Evolutionary conservation across 768 basidiomycete species (phyloP).

Genomic region (Xerocomellus chrysenteron): DNA sequence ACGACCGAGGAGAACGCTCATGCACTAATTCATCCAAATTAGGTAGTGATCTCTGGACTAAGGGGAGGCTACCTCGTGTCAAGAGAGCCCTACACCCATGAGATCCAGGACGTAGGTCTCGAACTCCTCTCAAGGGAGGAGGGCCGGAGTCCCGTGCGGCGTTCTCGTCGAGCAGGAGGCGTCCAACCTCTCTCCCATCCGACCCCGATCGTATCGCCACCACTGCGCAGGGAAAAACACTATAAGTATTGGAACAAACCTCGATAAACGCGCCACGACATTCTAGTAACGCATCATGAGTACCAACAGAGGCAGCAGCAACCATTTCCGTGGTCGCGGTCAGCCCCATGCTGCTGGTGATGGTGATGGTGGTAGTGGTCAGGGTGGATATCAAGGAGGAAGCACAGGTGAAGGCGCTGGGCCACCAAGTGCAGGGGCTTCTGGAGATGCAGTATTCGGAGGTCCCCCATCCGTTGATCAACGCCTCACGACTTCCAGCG

Average conservation of each 20-base stretch:
- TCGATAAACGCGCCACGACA: not conserved
- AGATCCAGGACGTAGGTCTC: no score
- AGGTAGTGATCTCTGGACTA: slow-evolving; percentile 57
- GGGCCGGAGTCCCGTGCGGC: no score
- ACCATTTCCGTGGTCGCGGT: slow-evolving; percentile 20
- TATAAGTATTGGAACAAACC: slow-evolving; percentile 9
- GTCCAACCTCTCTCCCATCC: no score
- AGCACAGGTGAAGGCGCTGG: slow-evolving; percentile 27
- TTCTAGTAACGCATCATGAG: slow-evolving; percentile 12
- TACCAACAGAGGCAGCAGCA: slow-evolving; percentile 6
- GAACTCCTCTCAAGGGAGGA: no score
- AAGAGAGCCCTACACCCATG: no score
- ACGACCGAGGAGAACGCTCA: slow-evolving; percentile 60
- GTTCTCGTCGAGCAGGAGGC: no score
- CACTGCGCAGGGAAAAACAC: no score
- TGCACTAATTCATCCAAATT: slow-evolving; percentile 84
- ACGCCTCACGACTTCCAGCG: slow-evolving; percentile 28
- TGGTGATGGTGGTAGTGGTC: not conserved
- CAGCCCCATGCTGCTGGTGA: no score
- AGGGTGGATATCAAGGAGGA: slow-evolving; percentile 16
- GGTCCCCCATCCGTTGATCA: slow-evolving; percentile 33
- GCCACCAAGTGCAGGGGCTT: slow-evolving; percentile 24
- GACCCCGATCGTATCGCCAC: no score
- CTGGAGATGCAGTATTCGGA: slow-evolving; percentile 32
- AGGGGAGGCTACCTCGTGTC: no score